Evolutionary conservation across 495 filamentous ascomycete genomes (phyloP), one percentile per base, ranked within the genome.

Genomic region (Penicillium paxilli): DNA sequence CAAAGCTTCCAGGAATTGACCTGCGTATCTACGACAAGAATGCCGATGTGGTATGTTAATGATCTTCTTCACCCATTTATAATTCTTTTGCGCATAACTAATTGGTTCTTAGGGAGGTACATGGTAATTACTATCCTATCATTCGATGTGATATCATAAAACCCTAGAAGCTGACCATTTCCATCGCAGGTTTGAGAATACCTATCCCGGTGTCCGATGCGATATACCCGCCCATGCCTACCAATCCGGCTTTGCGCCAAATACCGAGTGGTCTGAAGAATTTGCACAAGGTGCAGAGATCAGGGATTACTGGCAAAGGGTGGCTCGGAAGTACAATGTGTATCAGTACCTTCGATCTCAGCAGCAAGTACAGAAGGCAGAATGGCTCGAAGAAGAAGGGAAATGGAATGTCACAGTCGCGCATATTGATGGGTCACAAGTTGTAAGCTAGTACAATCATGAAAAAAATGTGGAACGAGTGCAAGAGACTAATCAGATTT

Each of bases 221-320:
- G 87, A 90, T 66, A 83, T 88, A n/a, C 85, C 85, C 6, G 76
- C 87, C 2, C 86, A 90, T 71, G 81, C 81, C 12, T 90, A 90
- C 62, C 85, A 88, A 60, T 81, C 80, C 3, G 80, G 77, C 17
- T 89, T 89, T 58, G 73, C 75, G 11, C 84, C 85, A 2, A 89
- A 88, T 52, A 76, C 77, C 0, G 73, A 86, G 60, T 90, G 87
- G 87, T 78, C 76, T 0, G 77, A 85, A 55, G 77, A 85, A 49
- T 89, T 85, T 52, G 83, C 87, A 2, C 76, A 81, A 26, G 84
- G 84, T 0, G 64, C 64, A 11, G 87, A 91, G 61, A 89, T 91
- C 35, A 70, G 77, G 25, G 76, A 79, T 16, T 91, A 90, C 58
- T 86, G 84, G 78, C 78, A 87, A 49, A 64, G 71, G 0, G 59